phyloP scores from a whole-genome alignment of 768 basidiomycete genomes.

The Panus rudis region DNA sequence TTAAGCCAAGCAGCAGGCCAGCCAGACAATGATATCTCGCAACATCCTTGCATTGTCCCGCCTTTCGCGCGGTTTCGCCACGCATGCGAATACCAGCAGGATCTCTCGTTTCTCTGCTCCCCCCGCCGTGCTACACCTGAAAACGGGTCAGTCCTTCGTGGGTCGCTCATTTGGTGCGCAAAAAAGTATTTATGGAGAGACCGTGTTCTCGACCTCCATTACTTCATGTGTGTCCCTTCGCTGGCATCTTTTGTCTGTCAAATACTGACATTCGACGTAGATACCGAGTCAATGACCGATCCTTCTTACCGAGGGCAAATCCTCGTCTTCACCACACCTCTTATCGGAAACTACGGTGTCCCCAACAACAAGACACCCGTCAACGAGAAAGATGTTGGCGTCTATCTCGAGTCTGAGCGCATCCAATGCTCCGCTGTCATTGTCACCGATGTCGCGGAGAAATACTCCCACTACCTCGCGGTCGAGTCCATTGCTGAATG shows the following conservation, averaged over 20 bases:
- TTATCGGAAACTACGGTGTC: conserved; percentile 98
- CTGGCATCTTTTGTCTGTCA: neutral
- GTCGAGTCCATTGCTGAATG: conserved; percentile 90
- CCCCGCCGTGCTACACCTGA: conserved; percentile 87
- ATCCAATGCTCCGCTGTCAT: conserved; percentile 92
- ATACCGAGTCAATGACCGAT: conserved; percentile 99
- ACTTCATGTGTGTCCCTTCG: conserved; percentile 72
- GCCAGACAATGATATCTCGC: conserved; percentile 48
- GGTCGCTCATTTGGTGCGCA: conserved; percentile 88
- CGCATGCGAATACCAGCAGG: conserved; percentile 41
- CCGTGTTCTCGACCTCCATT: conserved; percentile 97
- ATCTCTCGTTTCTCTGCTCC: conserved; percentile 28
- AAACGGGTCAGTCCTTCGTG: conserved; percentile 87
- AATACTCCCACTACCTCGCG: conserved; percentile 90
- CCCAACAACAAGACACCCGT: conserved; percentile 70
- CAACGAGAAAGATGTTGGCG: conserved; percentile 74
- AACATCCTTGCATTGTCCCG: conserved; percentile 42
- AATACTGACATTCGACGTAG: conserved; percentile 32
- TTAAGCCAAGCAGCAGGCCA: conserved; percentile 25
- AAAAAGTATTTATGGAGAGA: conserved; percentile 88
- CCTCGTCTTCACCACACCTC: conserved; percentile 95
- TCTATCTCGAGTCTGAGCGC: conserved; percentile 79
- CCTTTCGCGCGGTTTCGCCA: conserved; percentile 57
- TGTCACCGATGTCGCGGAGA: conserved; percentile 91
- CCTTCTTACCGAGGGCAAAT: conserved; percentile 98